Evolutionary conservation across 805 yeast genomes (phyloP), one percentile per base, ranked within the genome.

Genomic region (Spathaspora arborariae): DNA sequence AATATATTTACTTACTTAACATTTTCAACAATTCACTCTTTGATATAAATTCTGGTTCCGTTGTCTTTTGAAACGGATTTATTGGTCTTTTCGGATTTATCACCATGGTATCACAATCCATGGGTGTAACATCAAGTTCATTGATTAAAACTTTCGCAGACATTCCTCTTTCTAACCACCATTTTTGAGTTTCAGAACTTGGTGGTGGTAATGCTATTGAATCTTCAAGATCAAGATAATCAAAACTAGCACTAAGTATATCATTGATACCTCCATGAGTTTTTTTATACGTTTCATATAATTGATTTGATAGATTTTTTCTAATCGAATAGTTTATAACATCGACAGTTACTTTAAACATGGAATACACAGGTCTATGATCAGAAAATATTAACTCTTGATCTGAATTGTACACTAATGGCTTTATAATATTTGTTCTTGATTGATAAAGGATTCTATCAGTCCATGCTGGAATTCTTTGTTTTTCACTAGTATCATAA

Each of bases 381-480:
- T 92, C 99, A 0, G 96, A 88, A 56, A 87, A 85, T 15, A 71
- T 62, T 18, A 88, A 72, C 20, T 75, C 71, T 18, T 73, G 78
- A 8, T 75, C 79, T 43, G 84, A 72, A 11, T 80, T 75, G 61
- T 92, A 94, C 6, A 69, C 65, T 1, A 75, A 51, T 51, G 86
- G 92, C 39, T 68, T 72, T 47, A 91, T 62, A 9, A 76, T 71
- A 30, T 77, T 75, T 13, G 86, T 82, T 20, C 85, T 70, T 3
- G 76, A 66, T 46, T 71, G 56, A 57, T 81, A 83, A 41, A 91
- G 64, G 34, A 88, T 84, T 58, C 99, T 74, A 64, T 92, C 99
- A 0, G 98, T 92, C 97, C 98, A 92, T 0, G 97, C 85, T 1
- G 99, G 99, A 3, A 88, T 83, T 56, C 99, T 76, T 51, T 85